Conservation (phyloP, 441 rosid genomes). For the Adansonia grandidieri region DNA sequence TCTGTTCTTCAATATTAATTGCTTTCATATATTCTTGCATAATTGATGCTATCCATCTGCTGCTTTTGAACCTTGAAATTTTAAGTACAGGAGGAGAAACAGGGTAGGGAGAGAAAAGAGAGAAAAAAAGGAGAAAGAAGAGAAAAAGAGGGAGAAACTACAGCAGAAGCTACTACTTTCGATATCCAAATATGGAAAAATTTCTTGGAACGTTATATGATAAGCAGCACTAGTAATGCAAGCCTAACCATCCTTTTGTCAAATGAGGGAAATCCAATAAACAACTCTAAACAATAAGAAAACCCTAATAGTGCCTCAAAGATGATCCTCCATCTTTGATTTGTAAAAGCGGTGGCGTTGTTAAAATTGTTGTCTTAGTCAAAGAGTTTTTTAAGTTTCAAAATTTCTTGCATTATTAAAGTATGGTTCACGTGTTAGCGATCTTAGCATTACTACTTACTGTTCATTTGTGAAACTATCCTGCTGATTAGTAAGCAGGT, state of each 20-base stretch:
- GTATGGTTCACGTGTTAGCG: not conserved
- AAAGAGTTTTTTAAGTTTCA: not conserved
- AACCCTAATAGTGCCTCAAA: not conserved
- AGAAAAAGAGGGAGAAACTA: not conserved
- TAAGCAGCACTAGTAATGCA: not conserved
- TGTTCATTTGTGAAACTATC: not conserved
- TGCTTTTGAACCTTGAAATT: slow-evolving; percentile 3
- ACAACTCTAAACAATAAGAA: not conserved
- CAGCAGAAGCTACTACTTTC: not conserved
- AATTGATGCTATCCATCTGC: not conserved
- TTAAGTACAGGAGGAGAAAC: not conserved
- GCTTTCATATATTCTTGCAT: not conserved
- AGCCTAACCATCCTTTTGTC: not conserved
- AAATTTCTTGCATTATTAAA: not conserved
- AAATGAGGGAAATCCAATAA: not conserved
- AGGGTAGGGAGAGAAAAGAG: not conserved
- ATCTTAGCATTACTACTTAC: not conserved
- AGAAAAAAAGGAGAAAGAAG: not conserved
- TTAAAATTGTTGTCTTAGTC: not conserved
- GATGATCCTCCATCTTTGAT: not conserved
- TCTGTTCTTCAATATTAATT: not conserved
- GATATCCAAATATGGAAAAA: not conserved
- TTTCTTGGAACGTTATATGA: not conserved
- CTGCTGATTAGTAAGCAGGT: not conserved
- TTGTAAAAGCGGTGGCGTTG: not conserved